Evolutionary conservation across 169 alveolate genomes (phyloP), one percentile per base, ranked within the genome.

Genomic region (Blepharisma undulans): DNA sequence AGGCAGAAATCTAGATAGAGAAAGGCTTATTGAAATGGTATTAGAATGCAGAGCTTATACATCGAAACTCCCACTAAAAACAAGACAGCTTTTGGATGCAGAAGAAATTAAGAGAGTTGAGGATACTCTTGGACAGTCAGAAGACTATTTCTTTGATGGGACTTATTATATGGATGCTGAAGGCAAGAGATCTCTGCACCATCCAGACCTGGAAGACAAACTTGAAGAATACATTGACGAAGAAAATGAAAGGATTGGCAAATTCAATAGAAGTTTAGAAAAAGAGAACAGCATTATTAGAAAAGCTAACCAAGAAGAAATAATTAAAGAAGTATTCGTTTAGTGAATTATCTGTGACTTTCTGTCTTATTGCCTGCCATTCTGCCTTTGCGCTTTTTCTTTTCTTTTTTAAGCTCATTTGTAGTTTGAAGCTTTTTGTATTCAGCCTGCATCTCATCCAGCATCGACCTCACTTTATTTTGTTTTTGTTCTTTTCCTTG

Each of bases 191-290:
- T 82, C 16, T 1, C 29, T 25, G 12, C 80, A 32, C 12, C 95
- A 91, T 76, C 95, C 95, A 0, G 86, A 88, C 59, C 36, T 91
- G 2, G 94, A 93, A 32, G 74, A 71, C 16, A 32, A 80, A 10
- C 59, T 91, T 18, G 72, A 88, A 48, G 60, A 76, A 14, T 93
- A 86, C 76, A n/a, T 93, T 10, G 93, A 91, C 18, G 90, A 91
- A 72, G 89, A 88, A 59, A 93, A 93, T 84, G 92, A 74, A 7
- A 71, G 91, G 66, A 93, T 93, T 32, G 95, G 94, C 19, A 90
- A 80, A n/a, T 77, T 74, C 61, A 93, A 93, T 61, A 89, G 95
- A 76, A 74, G 80, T 7, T 76, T 93, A 6, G 92, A 91, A 60
- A 93, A 93, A 82, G 94, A 93, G 59, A 33, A 21, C 8, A 22